These are phyloP conservation scores for Phaseolus coccineus DNA, from an alignment of 331 rosid species.

Conservation along the genomic window DNA sequence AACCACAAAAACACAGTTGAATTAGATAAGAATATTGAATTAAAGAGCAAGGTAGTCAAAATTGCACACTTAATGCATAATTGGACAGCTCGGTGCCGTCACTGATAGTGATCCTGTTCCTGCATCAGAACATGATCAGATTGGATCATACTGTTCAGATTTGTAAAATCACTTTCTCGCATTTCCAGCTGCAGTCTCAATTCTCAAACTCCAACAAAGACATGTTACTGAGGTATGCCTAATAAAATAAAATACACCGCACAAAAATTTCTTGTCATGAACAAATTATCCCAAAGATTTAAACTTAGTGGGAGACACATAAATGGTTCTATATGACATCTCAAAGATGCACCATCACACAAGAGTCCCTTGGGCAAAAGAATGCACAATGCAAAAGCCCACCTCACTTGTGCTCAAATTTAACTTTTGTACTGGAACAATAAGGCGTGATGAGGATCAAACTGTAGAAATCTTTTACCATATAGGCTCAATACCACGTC, in stretches of 20 bases:
- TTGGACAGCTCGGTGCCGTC: too few relatives aligned
- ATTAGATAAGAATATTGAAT: slow-evolving; percentile 14
- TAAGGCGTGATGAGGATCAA: too few relatives aligned
- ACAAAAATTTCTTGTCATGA: not conserved
- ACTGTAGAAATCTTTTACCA: too few relatives aligned
- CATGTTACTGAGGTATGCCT: not conserved
- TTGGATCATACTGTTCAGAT: slow-evolving; percentile 14
- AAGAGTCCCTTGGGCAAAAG: not conserved
- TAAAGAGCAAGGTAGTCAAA: slow-evolving; percentile 24
- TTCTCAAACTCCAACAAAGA: not conserved
- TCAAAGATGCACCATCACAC: not conserved
- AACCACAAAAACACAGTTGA: slow-evolving; percentile 33
- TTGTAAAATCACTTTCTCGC: not conserved
- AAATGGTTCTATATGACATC: not conserved
- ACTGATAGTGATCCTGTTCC: not conserved
- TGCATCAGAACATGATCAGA: slow-evolving; percentile 2
- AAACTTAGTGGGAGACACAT: not conserved
- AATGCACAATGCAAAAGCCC: not conserved
- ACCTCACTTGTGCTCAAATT: too few relatives aligned
- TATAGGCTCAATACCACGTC: too few relatives aligned
- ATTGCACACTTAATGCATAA: not conserved
- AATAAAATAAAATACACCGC: not conserved
- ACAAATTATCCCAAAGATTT: not conserved
- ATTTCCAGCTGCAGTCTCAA: not conserved
- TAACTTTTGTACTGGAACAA: too few relatives aligned